Base-by-base conservation (phyloP, 805 yeast species). In the Danielia oregonensis region DNA sequence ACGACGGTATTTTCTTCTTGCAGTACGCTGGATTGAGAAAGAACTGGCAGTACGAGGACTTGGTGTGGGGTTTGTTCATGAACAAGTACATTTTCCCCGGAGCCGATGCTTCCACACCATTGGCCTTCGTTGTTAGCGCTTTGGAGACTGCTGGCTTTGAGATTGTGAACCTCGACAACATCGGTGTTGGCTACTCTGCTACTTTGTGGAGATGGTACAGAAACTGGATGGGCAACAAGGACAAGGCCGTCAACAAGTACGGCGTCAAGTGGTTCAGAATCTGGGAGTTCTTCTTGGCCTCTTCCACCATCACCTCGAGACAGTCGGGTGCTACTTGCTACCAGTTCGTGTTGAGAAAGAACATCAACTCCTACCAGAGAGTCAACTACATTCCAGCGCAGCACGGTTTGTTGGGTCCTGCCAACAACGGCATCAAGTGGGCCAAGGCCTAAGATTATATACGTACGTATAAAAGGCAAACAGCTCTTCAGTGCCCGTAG, bases 1-100 rank as follows among this genome's bases (percentile, higher is more conserved):
- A 87, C 57, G 96, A 87, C 57, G 96, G 96, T 42, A 60, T 85
- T 36, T 86, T 87, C 72, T 82, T 73, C 59, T 70, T 87, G 59
- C 96, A 87, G 68, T 83, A 82, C 55, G 89, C 96, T 33, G 96
- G 96, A 35, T 67, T 87, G 52, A 79, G 96, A 70, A 88, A 87
- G 68, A 70, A 75, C 39, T 87, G 96, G 96, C 96, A 87, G 68
- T 87, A 86, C 64, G 96, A 87, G 68, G 96, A 87, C 62, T 74
- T 87, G 54, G 72, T 79, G 63, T 87, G 96, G 96, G 96, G 96
- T 52, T 71, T 88, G 59, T 87, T 87, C 65, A 88, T 87, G 96
- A 87, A 88, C 78, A 87, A 86, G 72, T 87, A 86, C 65, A 82
- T 87, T 58, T 87, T 87, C 86, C 96, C 96, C 28, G 96, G 96